These are phyloP conservation scores for Arabidopsis suecica DNA, from an alignment of 345 rosid genomes.

Conservation along the genomic window DNA sequence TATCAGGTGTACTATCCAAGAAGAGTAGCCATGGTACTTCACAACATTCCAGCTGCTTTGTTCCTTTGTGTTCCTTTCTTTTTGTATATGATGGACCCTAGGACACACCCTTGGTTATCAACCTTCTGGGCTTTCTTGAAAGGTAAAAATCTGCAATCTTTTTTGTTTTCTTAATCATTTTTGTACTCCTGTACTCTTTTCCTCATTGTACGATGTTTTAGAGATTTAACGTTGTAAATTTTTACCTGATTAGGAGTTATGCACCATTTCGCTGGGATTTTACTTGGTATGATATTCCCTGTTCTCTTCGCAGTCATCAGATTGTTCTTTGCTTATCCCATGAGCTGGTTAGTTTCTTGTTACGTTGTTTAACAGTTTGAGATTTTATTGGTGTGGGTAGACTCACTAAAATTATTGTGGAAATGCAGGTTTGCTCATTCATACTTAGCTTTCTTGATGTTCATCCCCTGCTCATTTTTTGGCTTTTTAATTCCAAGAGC, in stretches of 20 bases:
- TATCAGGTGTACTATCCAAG: slow-evolving; percentile 83
- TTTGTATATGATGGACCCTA: slow-evolving; percentile 55
- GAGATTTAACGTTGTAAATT: slow-evolving; percentile 24
- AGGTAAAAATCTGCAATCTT: slow-evolving; percentile 54
- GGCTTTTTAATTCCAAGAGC: slow-evolving; percentile 81
- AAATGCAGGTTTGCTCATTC: slow-evolving; percentile 93
- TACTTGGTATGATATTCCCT: slow-evolving; percentile 76
- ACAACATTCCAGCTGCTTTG: slow-evolving; percentile 66
- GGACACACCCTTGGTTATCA: slow-evolving; percentile 54
- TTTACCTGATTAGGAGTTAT: slow-evolving; percentile 64
- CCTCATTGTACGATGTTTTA: slow-evolving; percentile 15
- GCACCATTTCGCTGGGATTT: slow-evolving; percentile 65
- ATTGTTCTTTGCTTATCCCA: slow-evolving; percentile 69
- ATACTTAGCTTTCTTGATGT: slow-evolving; percentile 83
- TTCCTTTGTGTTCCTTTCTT: slow-evolving; percentile 70
- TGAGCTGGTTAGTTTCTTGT: slow-evolving; percentile 76
- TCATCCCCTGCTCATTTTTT: slow-evolving; percentile 76
- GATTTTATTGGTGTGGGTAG: slow-evolving; percentile 12
- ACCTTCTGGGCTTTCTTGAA: slow-evolving; percentile 65
- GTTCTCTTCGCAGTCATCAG: slow-evolving; percentile 72
- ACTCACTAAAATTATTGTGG: slow-evolving; percentile 21
- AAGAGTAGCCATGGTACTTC: slow-evolving; percentile 72
- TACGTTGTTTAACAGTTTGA: neutral
- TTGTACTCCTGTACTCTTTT: slow-evolving; percentile 10
- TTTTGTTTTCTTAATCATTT: neutral